Percentiles rank a stretch among this genome's conserved stretches.
Evolutionary conservation across 441 rosid genomes (phyloP).

Genomic region (Adansonia gregorii): DNA sequence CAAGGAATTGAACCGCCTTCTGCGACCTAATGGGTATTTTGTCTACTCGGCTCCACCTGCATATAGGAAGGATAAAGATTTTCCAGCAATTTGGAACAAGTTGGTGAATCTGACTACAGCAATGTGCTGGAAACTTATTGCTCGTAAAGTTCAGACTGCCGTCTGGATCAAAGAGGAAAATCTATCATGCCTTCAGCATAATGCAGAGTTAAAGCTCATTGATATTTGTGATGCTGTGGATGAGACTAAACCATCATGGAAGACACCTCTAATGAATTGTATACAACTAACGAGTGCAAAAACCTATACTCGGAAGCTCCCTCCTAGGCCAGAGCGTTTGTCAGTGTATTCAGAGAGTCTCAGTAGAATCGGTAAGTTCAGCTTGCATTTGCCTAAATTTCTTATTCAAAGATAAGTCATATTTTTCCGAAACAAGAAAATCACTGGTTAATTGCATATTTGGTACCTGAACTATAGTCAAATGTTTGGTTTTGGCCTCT

Average conservation of each 20-base stretch:
- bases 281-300: constrained; percentile 44
- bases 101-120: constrained; percentile 69
- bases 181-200: constrained; percentile 58
- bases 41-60: constrained; percentile 95
- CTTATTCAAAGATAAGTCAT: not conserved
- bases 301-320: constrained; percentile 46
- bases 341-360: constrained; percentile 65
- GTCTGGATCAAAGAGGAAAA: constrained; percentile 80
- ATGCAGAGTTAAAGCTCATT: constrained; percentile 61
- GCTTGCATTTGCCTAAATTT: constrained; percentile 5
- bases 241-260: constrained; percentile 72
- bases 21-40: constrained; percentile 81
- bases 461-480: not conserved
- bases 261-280: constrained; percentile 67
- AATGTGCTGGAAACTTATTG: constrained; percentile 96
- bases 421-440: not conserved
- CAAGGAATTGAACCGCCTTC: constrained; percentile 83
- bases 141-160: constrained; percentile 84
- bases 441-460: not conserved
- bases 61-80: constrained; percentile 77
- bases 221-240: constrained; percentile 61
- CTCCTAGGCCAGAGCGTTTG: constrained; percentile 70
- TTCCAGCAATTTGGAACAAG: constrained; percentile 79
- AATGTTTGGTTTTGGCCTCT: too few relatives aligned
- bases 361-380: constrained; percentile 53